Percentiles rank a stretch among this genome's conserved stretches.
Conservation (phyloP, 441 rosid species). For the Croton setiger region DNA sequence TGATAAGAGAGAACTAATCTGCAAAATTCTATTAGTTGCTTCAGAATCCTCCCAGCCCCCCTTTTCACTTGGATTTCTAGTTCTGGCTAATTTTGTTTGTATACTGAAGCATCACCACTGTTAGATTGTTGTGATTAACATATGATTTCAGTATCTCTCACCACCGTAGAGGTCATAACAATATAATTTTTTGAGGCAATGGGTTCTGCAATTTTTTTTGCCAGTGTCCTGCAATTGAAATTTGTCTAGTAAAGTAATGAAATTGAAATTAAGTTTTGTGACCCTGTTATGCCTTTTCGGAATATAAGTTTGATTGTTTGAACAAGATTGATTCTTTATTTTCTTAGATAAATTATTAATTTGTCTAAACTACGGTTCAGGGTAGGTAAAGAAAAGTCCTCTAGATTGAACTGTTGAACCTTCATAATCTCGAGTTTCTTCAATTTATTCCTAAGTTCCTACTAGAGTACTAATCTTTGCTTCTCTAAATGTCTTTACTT, state of each 20-base stretch:
- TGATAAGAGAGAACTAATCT: neutral
- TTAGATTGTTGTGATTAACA: neutral
- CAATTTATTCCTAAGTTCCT: neutral
- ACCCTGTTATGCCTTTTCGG: neutral
- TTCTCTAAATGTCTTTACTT: neutral
- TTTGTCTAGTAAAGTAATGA: neutral
- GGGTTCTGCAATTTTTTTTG: no score
- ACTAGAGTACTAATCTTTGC: neutral
- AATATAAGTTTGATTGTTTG: neutral
- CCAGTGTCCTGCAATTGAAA: neutral
- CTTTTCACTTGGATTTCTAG: neutral
- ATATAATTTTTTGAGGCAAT: neutral
- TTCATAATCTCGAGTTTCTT: neutral
- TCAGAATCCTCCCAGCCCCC: neutral
- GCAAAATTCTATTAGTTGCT: neutral
- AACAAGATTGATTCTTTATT: neutral
- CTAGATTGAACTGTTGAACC: neutral
- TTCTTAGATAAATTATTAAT: neutral
- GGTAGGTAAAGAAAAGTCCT: neutral
- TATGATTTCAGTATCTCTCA: neutral
- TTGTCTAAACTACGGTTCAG: neutral
- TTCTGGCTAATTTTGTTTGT: neutral
- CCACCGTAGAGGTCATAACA: neutral
- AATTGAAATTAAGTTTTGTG: neutral
- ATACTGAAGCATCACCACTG: neutral